A percentile compares a stretch with the other conserved stretches of the same genome.
Conservation (phyloP, 2,329 filamentous ascomycete species). For the Apiospora pterosperma region DNA sequence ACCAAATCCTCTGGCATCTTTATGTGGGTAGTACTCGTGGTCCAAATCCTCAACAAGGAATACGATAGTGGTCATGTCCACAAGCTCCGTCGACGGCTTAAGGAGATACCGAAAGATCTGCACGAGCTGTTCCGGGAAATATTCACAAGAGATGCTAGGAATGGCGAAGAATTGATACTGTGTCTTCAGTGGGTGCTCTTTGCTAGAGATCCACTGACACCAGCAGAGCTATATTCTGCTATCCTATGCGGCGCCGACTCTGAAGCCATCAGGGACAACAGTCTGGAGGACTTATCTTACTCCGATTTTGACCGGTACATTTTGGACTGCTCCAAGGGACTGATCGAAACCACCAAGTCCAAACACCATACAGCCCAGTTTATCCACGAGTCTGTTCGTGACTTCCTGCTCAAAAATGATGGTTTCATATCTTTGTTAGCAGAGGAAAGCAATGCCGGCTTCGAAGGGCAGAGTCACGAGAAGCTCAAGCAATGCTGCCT, state of each 20-base stretch:
- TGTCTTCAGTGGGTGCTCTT: conserved; percentile 54
- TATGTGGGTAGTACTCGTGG: conserved; percentile 17
- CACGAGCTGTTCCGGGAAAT: conserved; percentile 49
- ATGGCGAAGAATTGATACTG: conserved; percentile 37
- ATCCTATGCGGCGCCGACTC: conserved; percentile 25
- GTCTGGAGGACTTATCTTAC: not conserved
- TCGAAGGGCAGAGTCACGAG: conserved; percentile 36
- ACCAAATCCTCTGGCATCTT: not conserved
- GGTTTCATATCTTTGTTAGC: conserved; percentile 29
- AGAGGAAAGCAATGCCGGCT: conserved; percentile 8
- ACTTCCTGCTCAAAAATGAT: conserved; percentile 39
- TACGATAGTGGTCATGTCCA: conserved; percentile 19
- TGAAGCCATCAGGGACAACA: not conserved
- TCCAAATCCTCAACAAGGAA: conserved; percentile 35
- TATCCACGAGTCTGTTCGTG: conserved; percentile 49
- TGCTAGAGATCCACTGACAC: conserved; percentile 37
- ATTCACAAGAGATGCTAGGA: conserved; percentile 39
- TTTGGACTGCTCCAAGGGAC: conserved; percentile 41
- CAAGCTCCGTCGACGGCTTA: conserved; percentile 24
- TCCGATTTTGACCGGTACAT: not conserved
- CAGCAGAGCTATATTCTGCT: conserved; percentile 43
- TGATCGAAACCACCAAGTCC: conserved; percentile 38
- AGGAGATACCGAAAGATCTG: conserved; percentile 35
- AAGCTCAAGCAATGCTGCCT: conserved; percentile 34
- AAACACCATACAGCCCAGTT: conserved; percentile 41